Percentiles rank a stretch among this genome's conserved stretches.
phyloP scores from a whole-genome alignment of 108 stramenopile species.

The Cylindrotheca fusiformis region DNA sequence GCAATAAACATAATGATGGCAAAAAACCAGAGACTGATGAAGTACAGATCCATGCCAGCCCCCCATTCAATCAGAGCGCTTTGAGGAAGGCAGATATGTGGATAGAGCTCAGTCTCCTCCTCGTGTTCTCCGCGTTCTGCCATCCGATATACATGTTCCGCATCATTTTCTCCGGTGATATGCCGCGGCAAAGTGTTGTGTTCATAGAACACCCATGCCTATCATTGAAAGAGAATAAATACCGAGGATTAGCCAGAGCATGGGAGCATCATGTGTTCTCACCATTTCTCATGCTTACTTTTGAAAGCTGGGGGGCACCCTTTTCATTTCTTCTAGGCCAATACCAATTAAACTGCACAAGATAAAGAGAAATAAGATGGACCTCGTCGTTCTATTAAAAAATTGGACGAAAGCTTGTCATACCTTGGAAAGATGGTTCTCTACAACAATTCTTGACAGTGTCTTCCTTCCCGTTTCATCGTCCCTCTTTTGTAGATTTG shows the following conservation, averaged over 20 bases:
- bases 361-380: not conserved
- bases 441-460: slow-evolving; percentile 49
- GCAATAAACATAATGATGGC: slow-evolving; percentile 60
- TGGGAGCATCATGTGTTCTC: too few relatives aligned
- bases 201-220: slow-evolving; percentile 72
- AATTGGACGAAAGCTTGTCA: too few relatives aligned
- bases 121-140: slow-evolving; percentile 61
- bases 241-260: too few relatives aligned
- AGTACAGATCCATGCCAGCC: slow-evolving; percentile 60
- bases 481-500: slow-evolving; percentile 30
- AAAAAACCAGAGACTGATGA: slow-evolving; percentile 55
- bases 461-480: slow-evolving; percentile 38
- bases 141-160: slow-evolving; percentile 31
- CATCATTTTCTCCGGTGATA: slow-evolving; percentile 19
- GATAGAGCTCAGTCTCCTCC: slow-evolving; percentile 52
- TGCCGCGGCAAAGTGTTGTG: slow-evolving; percentile 70
- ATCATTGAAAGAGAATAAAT: too few relatives aligned
- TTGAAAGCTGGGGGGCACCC: not conserved
- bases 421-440: slow-evolving; percentile 40
- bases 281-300: not conserved
- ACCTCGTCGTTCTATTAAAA: too few relatives aligned
- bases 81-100: slow-evolving; percentile 32
- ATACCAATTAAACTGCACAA: slow-evolving; percentile 43
- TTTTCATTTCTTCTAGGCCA: slow-evolving; percentile 34
- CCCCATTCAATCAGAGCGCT: slow-evolving; percentile 59